Conservation (phyloP, 75 land plant genomes). For the Pseudotsuga menziesii region DNA sequence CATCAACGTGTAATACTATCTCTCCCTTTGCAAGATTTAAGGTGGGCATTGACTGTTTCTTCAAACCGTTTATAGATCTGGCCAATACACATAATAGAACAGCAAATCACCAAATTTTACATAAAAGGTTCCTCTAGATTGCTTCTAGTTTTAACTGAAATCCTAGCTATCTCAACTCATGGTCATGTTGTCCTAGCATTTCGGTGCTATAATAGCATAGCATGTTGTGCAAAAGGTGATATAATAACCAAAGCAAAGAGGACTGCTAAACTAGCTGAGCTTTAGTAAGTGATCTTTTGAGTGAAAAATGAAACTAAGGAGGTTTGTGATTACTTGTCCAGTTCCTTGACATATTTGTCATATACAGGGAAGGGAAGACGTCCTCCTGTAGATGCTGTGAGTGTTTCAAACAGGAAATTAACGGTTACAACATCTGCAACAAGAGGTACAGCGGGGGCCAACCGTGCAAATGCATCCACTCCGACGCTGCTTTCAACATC, state of each 20-base stretch:
- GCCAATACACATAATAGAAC: too few relatives aligned
- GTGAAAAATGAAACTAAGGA: background rate
- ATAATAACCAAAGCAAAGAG: too few relatives aligned
- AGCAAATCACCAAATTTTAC: too few relatives aligned
- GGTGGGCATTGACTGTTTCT: constrained; percentile 10
- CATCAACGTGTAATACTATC: constrained; percentile 63
- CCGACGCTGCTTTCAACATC: constrained; percentile 74
- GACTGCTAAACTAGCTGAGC: too few relatives aligned
- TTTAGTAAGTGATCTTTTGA: background rate
- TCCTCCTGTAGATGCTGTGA: constrained; percentile 62
- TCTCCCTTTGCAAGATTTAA: constrained; percentile 41
- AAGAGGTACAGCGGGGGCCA: constrained; percentile 71
- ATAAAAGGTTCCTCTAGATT: too few relatives aligned
- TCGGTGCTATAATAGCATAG: too few relatives aligned
- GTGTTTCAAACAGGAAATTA: constrained; percentile 71
- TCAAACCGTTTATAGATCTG: constrained; percentile 5
- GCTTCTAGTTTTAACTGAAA: too few relatives aligned
- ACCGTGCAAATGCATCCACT: constrained; percentile 68
- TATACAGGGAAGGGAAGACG: constrained; percentile 71
- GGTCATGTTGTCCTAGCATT: too few relatives aligned
- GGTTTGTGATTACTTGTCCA: constrained; percentile 58
- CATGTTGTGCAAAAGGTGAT: too few relatives aligned
- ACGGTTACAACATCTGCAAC: constrained; percentile 80
- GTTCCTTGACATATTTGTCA: constrained; percentile 71
- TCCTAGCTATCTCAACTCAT: too few relatives aligned